Conservation (phyloP, 768 basidiomycete genomes). For the Russula griseocarnosa region DNA sequence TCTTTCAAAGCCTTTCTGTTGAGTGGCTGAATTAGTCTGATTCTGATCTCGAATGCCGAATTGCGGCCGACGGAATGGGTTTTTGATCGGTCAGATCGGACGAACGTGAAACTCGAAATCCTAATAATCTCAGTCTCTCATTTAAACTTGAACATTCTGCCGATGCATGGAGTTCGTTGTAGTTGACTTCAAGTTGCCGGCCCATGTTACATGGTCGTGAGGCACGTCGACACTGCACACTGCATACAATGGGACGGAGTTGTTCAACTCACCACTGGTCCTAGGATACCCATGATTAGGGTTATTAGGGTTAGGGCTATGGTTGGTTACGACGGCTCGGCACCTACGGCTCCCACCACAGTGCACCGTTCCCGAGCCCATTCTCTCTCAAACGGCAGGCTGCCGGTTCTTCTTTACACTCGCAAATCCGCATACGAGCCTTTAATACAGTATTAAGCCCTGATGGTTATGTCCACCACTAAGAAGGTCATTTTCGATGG, state of each 20-base stretch:
- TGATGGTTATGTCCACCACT: slow-evolving; percentile 30
- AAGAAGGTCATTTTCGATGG: slow-evolving; percentile 33
- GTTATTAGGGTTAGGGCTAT: too few relatives aligned
- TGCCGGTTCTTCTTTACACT: neutral
- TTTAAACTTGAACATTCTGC: too few relatives aligned
- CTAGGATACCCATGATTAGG: too few relatives aligned
- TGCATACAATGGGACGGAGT: too few relatives aligned
- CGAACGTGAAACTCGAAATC: neutral
- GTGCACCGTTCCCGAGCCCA: neutral
- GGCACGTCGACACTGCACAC: too few relatives aligned
- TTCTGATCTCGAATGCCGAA: neutral
- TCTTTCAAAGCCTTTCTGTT: neutral
- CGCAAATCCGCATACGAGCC: neutral
- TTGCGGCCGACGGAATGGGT: too few relatives aligned
- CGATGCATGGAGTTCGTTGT: neutral
- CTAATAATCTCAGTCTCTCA: neutral
- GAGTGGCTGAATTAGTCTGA: neutral
- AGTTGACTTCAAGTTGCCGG: too few relatives aligned
- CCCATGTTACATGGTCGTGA: neutral
- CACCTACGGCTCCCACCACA: too few relatives aligned
- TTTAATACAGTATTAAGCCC: neutral
- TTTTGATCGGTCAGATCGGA: neutral
- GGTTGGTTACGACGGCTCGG: too few relatives aligned
- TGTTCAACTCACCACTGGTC: too few relatives aligned
- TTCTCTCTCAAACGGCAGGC: neutral